These are phyloP conservation scores for Saccharomyces pastorianus DNA, from an alignment of 1,139 yeast genomes.

Conservation along the genomic window DNA sequence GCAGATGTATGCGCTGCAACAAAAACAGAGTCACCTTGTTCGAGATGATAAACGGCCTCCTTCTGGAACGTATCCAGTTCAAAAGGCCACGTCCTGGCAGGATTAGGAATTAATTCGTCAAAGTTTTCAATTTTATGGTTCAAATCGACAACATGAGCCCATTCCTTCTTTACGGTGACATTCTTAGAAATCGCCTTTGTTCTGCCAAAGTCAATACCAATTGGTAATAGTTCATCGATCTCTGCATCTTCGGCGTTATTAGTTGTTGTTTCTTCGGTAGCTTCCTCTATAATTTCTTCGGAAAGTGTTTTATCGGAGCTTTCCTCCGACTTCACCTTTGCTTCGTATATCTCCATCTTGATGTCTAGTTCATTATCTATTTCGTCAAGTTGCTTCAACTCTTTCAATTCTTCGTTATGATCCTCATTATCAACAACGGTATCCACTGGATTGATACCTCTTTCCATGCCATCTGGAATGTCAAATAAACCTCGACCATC, in stretches of 20 bases:
- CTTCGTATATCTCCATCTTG: conserved; percentile 26
- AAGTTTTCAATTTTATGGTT: conserved; percentile 79
- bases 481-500: conserved; percentile 72
- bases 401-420: conserved; percentile 16
- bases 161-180: conserved; percentile 45
- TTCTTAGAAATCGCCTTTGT: conserved; percentile 31
- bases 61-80: conserved; percentile 92
- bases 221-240: conserved; percentile 72
- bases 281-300: conserved; percentile 7
- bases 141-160: conserved; percentile 95
- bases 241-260: conserved; percentile 28
- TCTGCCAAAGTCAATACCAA: conserved; percentile 46
- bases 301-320: conserved; percentile 25
- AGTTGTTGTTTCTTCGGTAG: not conserved
- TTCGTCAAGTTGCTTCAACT: conserved; percentile 19
- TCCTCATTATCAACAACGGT: conserved; percentile 7
- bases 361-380: conserved; percentile 26
- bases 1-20: conserved; percentile 98
- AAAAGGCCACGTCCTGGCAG: conserved; percentile 91
- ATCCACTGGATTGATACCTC: conserved; percentile 48
- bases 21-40: conserved; percentile 93
- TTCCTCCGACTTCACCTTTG: conserved; percentile 25
- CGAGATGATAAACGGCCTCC: conserved; percentile 92
- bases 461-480: conserved; percentile 68
- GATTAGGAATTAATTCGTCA: conserved; percentile 78